Evolutionary conservation across 202 grass and related monocot species (phyloP).

Genomic region (Panicum virgatum): DNA sequence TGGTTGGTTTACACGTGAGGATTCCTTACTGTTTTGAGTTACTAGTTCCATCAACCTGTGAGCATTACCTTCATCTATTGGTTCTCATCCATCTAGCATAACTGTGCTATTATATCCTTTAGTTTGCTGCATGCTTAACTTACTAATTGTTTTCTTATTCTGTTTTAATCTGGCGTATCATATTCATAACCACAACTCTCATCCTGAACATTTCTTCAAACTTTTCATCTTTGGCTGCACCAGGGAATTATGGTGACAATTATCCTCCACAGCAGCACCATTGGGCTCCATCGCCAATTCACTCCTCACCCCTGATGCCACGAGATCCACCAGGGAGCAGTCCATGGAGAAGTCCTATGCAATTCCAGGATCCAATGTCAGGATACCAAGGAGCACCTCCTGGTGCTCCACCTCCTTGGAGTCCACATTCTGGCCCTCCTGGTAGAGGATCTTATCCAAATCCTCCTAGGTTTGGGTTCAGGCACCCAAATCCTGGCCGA

Average conservation of each 20-base stretch:
- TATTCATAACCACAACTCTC: neutral
- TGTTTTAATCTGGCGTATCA: neutral
- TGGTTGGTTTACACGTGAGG: neutral
- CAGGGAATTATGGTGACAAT: conserved; percentile 33
- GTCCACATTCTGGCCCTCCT: conserved; percentile 32
- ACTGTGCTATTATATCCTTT: neutral
- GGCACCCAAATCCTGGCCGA: conserved; percentile 26
- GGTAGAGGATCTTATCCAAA: conserved; percentile 31
- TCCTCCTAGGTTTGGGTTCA: conserved; percentile 26
- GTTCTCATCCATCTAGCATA: neutral
- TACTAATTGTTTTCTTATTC: conserved; percentile 11
- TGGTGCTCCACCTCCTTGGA: conserved; percentile 36
- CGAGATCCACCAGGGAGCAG: conserved; percentile 17
- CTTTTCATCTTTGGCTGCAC: conserved; percentile 28
- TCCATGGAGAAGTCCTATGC: conserved; percentile 42
- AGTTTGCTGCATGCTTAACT: neutral
- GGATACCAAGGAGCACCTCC: conserved; percentile 43
- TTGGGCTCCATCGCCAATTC: conserved; percentile 12
- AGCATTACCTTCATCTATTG: neutral
- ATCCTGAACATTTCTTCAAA: neutral
- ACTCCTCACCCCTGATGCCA: neutral
- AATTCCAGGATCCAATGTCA: conserved; percentile 46
- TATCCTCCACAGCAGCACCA: conserved; percentile 45
- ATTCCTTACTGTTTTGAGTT: neutral
- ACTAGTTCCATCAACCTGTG: neutral